Percentiles rank a stretch among this genome's conserved stretches.
Conservation (phyloP, 441 rosid species). For the Erysimum pusillum region DNA sequence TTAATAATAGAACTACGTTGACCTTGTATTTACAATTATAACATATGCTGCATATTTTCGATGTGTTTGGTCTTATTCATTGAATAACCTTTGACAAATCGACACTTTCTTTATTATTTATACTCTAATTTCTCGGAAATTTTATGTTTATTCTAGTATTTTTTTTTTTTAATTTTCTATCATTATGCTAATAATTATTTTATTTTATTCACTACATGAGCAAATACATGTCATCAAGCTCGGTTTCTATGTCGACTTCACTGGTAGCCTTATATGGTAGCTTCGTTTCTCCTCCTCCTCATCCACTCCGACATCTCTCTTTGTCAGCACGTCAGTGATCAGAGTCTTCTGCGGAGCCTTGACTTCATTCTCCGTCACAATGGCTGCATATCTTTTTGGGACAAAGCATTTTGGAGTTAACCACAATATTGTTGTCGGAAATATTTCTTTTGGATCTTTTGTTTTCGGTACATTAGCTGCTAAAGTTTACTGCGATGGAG, state of each 20-base stretch:
- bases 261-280: constrained; percentile 76
- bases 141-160: background rate
- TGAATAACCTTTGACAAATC: constrained; percentile 34
- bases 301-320: constrained; percentile 52
- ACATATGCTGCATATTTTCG: too few species aligned
- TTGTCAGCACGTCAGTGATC: constrained; percentile 70
- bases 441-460: constrained; percentile 84
- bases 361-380: constrained; percentile 68
- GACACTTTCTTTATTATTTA: constrained; percentile 3
- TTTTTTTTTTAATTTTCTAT: background rate
- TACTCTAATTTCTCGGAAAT: constrained; percentile 7
- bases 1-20: constrained; percentile 41
- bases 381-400: constrained; percentile 83
- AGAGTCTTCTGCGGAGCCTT: constrained; percentile 79
- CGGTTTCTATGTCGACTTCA: constrained; percentile 63
- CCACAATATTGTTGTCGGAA: constrained; percentile 72
- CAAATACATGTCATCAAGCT: constrained; percentile 56
- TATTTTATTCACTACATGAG: constrained; percentile 48
- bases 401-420: constrained; percentile 62
- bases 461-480: constrained; percentile 78
- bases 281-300: constrained; percentile 70
- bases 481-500: constrained; percentile 56
- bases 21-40: constrained; percentile 42
- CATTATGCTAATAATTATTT: background rate
- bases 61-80: constrained; percentile 38